phyloP scores from a whole-genome alignment of 179 eudicot species.

The Carnegiea gigantea region DNA sequence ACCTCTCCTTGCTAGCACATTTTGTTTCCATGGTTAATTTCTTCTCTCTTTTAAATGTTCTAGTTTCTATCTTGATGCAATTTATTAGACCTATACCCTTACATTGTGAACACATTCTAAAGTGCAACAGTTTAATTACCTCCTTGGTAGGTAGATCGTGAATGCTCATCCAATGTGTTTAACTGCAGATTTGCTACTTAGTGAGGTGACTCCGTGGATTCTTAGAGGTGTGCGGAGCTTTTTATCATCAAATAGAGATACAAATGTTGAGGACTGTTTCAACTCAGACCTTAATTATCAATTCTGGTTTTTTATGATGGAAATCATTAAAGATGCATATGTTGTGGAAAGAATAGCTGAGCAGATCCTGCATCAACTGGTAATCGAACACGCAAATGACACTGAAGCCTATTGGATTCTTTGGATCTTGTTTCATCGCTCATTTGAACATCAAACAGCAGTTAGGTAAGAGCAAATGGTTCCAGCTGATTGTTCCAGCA shows the following conservation, averaged over 20 bases:
- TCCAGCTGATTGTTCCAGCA: neutral
- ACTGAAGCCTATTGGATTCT: slow-evolving; percentile 85
- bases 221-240: slow-evolving; percentile 47
- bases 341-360: slow-evolving; percentile 79
- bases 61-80: neutral
- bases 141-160: neutral
- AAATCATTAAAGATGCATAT: slow-evolving; percentile 69
- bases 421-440: slow-evolving; percentile 62
- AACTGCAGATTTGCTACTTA: slow-evolving; percentile 64
- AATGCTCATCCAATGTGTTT: slow-evolving; percentile 19
- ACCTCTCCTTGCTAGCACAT: neutral
- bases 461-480: slow-evolving; percentile 48
- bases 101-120: neutral
- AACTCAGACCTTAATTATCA: slow-evolving; percentile 43
- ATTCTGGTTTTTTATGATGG: slow-evolving; percentile 71
- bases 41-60: neutral
- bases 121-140: neutral
- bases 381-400: slow-evolving; percentile 46
- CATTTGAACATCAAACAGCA: slow-evolving; percentile 43
- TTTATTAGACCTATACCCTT: no score
- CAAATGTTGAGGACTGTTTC: slow-evolving; percentile 34
- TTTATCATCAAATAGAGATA: slow-evolving; percentile 33
- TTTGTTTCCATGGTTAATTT: neutral
- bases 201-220: slow-evolving; percentile 50
- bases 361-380: slow-evolving; percentile 63